phyloP scores from a whole-genome alignment of 768 basidiomycete species.

The Royoungia palumana region DNA sequence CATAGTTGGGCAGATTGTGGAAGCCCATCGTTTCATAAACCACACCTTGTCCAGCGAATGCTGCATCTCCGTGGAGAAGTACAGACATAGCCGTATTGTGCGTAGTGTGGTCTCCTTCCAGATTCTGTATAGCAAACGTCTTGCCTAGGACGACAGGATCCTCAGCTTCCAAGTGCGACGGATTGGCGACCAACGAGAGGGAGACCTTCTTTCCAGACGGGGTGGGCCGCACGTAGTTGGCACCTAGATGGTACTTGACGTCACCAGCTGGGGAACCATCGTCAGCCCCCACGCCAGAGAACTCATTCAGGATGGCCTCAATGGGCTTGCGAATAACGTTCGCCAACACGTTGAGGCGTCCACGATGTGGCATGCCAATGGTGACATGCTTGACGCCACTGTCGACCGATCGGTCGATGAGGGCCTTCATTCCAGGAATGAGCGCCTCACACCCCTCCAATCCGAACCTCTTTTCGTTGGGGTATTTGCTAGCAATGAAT shows the following conservation, averaged over 20 bases:
- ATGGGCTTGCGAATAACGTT: conserved; percentile 99
- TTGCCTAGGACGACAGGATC: conserved; percentile 99
- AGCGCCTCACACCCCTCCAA: conserved; percentile 97
- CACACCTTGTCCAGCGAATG: conserved; percentile 96
- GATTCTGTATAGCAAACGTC: conserved; percentile 94
- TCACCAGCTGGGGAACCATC: conserved; percentile 88
- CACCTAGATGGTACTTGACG: conserved; percentile 98
- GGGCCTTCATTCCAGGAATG: conserved; percentile 99
- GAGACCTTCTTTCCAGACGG: conserved; percentile 98
- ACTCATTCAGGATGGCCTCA: conserved; percentile 97
- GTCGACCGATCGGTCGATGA: conserved; percentile 98
- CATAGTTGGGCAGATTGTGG: conserved; percentile 91
- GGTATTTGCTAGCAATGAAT: conserved; percentile 97
- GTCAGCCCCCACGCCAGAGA: conserved; percentile 70
- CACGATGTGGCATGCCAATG: conserved; percentile 99
- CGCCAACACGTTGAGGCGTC: conserved; percentile 94
- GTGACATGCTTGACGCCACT: conserved; percentile 94
- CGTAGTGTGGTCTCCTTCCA: conserved; percentile 79
- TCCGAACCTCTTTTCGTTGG: conserved; percentile 99
- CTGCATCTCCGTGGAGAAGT: conserved; percentile 95
- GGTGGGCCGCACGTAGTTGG: conserved; percentile 97
- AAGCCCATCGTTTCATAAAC: conserved; percentile 99
- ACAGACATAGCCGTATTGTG: conserved; percentile 92
- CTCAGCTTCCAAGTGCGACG: conserved; percentile 95
- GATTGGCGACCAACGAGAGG: conserved; percentile 96